Conservation (phyloP, 495 filamentous ascomycete species). For the Trichoderma virens region DNA sequence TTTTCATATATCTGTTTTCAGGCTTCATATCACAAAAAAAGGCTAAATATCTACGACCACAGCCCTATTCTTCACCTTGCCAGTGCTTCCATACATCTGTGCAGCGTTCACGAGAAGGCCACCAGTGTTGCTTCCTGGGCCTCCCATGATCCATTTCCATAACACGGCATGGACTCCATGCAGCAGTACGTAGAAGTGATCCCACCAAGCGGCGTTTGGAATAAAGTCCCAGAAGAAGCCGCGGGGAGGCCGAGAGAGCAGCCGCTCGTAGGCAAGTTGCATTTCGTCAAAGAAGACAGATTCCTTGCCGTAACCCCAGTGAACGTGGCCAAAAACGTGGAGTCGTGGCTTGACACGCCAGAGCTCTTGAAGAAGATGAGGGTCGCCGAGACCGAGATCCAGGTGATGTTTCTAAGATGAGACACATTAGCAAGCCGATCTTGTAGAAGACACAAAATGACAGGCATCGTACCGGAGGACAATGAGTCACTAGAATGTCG, state of each 20-base stretch:
- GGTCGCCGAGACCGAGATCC: constrained; percentile 70
- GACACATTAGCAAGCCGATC: constrained; percentile 1
- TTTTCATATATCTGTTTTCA: too few relatives aligned
- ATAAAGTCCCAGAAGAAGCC: constrained; percentile 45
- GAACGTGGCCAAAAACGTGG: constrained; percentile 88
- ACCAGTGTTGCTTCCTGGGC: constrained; percentile 50
- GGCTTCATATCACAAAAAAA: not conserved
- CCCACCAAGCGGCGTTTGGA: constrained; percentile 49
- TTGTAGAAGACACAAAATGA: not conserved
- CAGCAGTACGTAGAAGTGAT: constrained; percentile 49
- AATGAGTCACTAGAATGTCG: constrained; percentile 83
- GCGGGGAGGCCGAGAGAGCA: constrained; percentile 42
- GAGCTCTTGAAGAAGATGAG: constrained; percentile 62
- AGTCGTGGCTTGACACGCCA: constrained; percentile 72
- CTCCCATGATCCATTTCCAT: constrained; percentile 62
- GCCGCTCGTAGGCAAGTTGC: constrained; percentile 61
- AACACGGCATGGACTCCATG: constrained; percentile 58
- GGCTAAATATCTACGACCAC: constrained; percentile 24
- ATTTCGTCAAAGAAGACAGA: constrained; percentile 71
- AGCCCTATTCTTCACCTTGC: constrained; percentile 50
- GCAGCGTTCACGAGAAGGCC: constrained; percentile 71
- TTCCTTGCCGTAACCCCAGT: constrained; percentile 59
- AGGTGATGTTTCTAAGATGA: constrained; percentile 58
- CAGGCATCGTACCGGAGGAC: constrained; percentile 34
- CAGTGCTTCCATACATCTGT: constrained; percentile 60